phyloP scores from a whole-genome alignment of 2,329 filamentous ascomycete species.

The Penicillium olsonii region DNA sequence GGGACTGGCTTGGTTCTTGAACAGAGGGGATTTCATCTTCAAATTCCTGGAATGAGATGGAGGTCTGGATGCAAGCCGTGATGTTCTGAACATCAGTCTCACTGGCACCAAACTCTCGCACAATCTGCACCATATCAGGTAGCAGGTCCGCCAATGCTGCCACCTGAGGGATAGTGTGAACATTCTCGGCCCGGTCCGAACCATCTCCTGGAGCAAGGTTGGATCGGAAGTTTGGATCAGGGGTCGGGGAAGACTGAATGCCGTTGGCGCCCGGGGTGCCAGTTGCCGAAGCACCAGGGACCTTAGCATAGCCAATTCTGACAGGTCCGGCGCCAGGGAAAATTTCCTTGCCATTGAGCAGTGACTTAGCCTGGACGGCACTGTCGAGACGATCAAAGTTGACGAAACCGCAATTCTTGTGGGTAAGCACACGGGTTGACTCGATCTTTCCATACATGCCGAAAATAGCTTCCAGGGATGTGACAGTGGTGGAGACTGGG shows the following conservation, averaged over 20 bases:
- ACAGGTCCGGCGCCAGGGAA: constrained; percentile 95
- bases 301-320: constrained; percentile 96
- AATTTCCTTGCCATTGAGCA: constrained; percentile 95
- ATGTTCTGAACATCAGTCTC: constrained; percentile 77
- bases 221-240: constrained; percentile 69
- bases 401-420: constrained; percentile 99
- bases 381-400: constrained; percentile 94
- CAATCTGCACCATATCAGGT: constrained; percentile 80
- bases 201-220: constrained; percentile 28
- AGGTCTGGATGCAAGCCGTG: constrained; percentile 69
- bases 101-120: constrained; percentile 81
- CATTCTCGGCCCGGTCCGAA: constrained; percentile 31
- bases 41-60: constrained; percentile 73
- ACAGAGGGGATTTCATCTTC: constrained; percentile 85
- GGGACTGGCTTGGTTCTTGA: constrained; percentile 81
- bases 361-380: constrained; percentile 81
- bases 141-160: constrained; percentile 76
- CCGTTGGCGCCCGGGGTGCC: constrained; percentile 88
- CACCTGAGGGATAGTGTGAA: constrained; percentile 54
- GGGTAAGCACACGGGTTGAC: constrained; percentile 88
- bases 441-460: constrained; percentile 87
- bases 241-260: constrained; percentile 85
- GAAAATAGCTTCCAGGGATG: constrained; percentile 93
- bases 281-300: constrained; percentile 74
- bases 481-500: constrained; percentile 92